Base-by-base conservation (phyloP, 2,329 filamentous ascomycete species). In the Paecilomyces formosus region DNA sequence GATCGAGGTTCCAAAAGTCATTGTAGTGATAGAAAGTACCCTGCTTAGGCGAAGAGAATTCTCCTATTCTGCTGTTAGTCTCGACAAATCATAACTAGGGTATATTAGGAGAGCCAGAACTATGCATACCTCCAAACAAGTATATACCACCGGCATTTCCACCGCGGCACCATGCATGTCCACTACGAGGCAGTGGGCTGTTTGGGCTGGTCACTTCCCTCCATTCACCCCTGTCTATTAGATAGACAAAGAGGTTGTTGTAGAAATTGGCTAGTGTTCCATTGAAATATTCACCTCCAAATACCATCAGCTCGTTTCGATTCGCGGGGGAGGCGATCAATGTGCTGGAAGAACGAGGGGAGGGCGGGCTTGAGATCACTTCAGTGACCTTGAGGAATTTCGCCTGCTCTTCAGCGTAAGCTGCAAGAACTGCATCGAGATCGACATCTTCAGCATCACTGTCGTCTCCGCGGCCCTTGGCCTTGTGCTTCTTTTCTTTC, bases 21-120 rank as follows among this genome's bases (percentile, higher is more conserved):
- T 96, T 96, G 78, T 99, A 99, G 75, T 99, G 94, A 74, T 99
- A 97, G 70, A 99, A 99, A 0, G 93, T 97, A 3, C 94, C 94
- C 75, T 97, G 94, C 72, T 97, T 97, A 1, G 94, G 94, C 28
- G 88, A 93, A 59, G 90, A 95, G 74, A 99, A 99, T 76, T 99
- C 94, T 61, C 93, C 75, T 77, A 57, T 58, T 56, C 8, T 31
- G 11, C 45, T 15, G 57, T 64, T 55, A 65, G 58, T 22, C n/a
- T 24, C 5, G 26, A 1, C 18, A n/a, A 30, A 28, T 12, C 53
- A 55, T 55, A 45, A 9, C 5, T 45, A 21, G 13, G 15, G 3
- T 8, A 21, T 9, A 45, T 1, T 7, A 21, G 49, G 18, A 21
- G 30, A n/a, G 12, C 26, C 15, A n/a, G 30, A 15, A n/a, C 28